Percentiles rank a stretch among this genome's conserved stretches.
Evolutionary conservation across 2,329 filamentous ascomycete species (phyloP).

Genomic region (Chrysosporium keratinophilum): DNA sequence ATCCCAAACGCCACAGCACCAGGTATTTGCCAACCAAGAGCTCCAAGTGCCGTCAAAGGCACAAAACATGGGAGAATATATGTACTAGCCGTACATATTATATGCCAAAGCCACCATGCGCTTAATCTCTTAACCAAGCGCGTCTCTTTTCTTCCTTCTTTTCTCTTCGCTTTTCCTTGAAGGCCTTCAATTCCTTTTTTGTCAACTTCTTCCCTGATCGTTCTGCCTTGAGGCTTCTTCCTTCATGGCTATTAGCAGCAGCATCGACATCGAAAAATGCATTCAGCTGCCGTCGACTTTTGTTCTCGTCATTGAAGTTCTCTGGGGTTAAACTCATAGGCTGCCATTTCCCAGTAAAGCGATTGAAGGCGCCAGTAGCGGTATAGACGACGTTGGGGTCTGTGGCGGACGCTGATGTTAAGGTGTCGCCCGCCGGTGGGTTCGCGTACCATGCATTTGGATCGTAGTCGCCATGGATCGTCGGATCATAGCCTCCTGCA

Average conservation of each 20-base stretch:
- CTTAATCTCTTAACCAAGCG: too few relatives aligned
- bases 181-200: slow-evolving; percentile 79
- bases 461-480: slow-evolving; percentile 93
- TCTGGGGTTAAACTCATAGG: slow-evolving; percentile 56
- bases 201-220: slow-evolving; percentile 70
- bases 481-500: slow-evolving; percentile 76
- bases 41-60: too few relatives aligned
- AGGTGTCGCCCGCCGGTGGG: slow-evolving; percentile 28
- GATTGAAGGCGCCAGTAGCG: slow-evolving; percentile 72
- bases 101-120: too few relatives aligned
- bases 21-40: too few relatives aligned
- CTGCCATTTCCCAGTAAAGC: slow-evolving; percentile 80
- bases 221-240: slow-evolving; percentile 83
- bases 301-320: slow-evolving; percentile 75
- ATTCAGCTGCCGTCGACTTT: slow-evolving; percentile 78
- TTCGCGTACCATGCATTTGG: slow-evolving; percentile 90
- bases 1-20: too few relatives aligned
- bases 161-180: slow-evolving; percentile 72
- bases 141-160: too few relatives aligned
- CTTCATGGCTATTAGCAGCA: slow-evolving; percentile 81
- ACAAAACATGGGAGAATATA: too few relatives aligned
- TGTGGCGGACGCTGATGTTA: slow-evolving; percentile 23
- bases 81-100: too few relatives aligned
- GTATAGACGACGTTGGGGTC: slow-evolving; percentile 48
- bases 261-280: slow-evolving; percentile 94